Evolutionary conservation across 2,329 filamentous ascomycete species (phyloP), one percentile per base, ranked within the genome.

Genomic region (Graphilbum fragrans): DNA sequence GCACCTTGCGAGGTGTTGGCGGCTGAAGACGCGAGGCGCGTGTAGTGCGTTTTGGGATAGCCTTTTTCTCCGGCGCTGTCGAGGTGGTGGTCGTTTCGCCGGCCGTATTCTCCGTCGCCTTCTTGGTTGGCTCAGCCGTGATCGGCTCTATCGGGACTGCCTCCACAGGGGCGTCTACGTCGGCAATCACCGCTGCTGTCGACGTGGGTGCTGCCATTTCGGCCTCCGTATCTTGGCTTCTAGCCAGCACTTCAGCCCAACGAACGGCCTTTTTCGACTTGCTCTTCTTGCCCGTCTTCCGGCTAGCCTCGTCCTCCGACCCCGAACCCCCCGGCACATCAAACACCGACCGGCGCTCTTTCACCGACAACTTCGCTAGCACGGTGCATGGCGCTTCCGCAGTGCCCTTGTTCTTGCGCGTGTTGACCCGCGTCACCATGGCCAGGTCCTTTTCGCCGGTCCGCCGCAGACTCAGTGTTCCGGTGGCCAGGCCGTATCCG

Each of bases 371-470:
- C 18, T 49, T 48, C 2, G 54, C 52, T 2, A 63, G 48, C 1
- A 60, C 50, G 1, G 54, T 39, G 16, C 49, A 46, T 0, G 63
- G 60, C 7, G 49, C 51, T 5, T 63, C 42, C 1, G 65, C 56
- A 17, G 49, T 54, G 4, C 50, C 59, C 52, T 66, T 67, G 45
- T 69, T 69, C 47, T 63, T 65, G 22, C 62, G 55, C 2, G 65
- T 69, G 45, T 69, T 69, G 39, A 58, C 53, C 4, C 59, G 51
- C 1, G 65, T 69, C 34, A 66, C 44, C 2, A 59, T 53, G 0
- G 62, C 63, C 9, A 67, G 48, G 36, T 67, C 61, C 49, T 64
- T 65, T 34, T 65, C 65, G 14, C 56, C 58, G 44, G 47, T 61
- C 36, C 59, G 56, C 32, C 52, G 48, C 23, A 47, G 41, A 4